Conservation (phyloP, 2,329 filamentous ascomycete genomes). For the Venturia asperata region DNA sequence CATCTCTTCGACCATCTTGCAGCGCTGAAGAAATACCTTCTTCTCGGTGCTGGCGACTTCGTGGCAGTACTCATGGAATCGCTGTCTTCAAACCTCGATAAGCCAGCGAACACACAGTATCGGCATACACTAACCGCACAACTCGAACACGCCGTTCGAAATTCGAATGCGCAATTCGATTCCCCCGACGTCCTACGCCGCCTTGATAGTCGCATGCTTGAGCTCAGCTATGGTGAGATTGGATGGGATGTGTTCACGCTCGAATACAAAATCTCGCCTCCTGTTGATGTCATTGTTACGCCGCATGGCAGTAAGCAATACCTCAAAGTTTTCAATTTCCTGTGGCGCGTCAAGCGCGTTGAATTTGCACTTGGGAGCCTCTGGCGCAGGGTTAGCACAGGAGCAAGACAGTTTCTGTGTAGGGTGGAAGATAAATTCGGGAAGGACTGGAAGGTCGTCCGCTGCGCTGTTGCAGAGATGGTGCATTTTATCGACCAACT, state of each 20-base stretch:
- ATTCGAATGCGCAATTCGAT: slow-evolving; percentile 95
- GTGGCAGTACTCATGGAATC: slow-evolving; percentile 97
- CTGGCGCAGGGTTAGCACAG: slow-evolving; percentile 95
- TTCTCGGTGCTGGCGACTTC: slow-evolving; percentile 94
- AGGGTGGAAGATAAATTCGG: slow-evolving; percentile 65
- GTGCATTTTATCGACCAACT: slow-evolving; percentile 95
- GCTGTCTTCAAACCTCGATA: slow-evolving; percentile 81
- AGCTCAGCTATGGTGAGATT: slow-evolving; percentile 91
- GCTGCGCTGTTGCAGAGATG: slow-evolving; percentile 91
- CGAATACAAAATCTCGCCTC: slow-evolving; percentile 96
- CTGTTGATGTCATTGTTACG: slow-evolving; percentile 93
- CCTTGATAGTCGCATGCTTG: slow-evolving; percentile 95
- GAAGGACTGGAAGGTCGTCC: slow-evolving; percentile 80
- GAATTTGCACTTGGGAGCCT: slow-evolving; percentile 87
- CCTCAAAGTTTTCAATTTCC: slow-evolving; percentile 97
- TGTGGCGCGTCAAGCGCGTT: slow-evolving; percentile 96
- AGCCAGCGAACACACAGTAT: slow-evolving; percentile 94
- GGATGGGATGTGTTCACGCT: slow-evolving; percentile 99
- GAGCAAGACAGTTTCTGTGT: slow-evolving; percentile 80
- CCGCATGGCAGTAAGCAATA: slow-evolving; percentile 95
- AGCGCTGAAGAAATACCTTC: slow-evolving; percentile 87
- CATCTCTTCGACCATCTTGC: slow-evolving; percentile 86
- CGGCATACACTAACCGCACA: slow-evolving; percentile 96
- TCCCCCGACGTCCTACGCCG: slow-evolving; percentile 83
- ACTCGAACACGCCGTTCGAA: slow-evolving; percentile 91